These are phyloP conservation scores for Castanea sativa DNA, from an alignment of 306 rosid species.

Conservation along the genomic window DNA sequence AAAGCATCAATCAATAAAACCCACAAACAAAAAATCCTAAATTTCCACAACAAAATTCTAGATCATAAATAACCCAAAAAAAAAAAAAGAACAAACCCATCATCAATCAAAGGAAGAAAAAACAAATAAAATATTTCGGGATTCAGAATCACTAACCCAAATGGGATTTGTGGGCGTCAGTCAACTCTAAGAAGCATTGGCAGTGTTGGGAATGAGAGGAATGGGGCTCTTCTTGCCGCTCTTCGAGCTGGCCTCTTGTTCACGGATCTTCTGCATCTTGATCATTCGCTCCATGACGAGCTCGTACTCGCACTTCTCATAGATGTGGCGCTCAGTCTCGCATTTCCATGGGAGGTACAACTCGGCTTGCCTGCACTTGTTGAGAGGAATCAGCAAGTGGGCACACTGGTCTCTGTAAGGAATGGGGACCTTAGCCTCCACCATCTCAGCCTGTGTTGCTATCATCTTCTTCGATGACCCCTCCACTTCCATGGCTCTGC, in stretches of 20 bases:
- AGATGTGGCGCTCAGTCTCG: constrained; percentile 72
- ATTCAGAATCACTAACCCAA: constrained; percentile 14
- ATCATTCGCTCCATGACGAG: constrained; percentile 97
- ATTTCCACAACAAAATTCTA: constrained; percentile 13
- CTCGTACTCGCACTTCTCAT: constrained; percentile 92
- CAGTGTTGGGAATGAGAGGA: constrained; percentile 76
- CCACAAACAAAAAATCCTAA: background rate
- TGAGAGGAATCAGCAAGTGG: constrained; percentile 86
- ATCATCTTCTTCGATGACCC: constrained; percentile 98
- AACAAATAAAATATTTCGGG: background rate
- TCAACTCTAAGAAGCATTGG: constrained; percentile 41
- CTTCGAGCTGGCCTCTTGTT: constrained; percentile 40
- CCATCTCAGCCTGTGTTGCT: constrained; percentile 92
- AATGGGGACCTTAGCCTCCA: constrained; percentile 76
- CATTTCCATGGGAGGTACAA: constrained; percentile 95
- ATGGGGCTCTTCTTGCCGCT: constrained; percentile 35
- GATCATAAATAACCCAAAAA: background rate
- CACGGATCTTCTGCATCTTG: constrained; percentile 89
- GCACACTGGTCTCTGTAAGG: constrained; percentile 92
- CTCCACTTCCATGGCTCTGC: constrained; percentile 45
- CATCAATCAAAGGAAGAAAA: background rate
- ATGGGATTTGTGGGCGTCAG: background rate
- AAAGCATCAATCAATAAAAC: background rate
- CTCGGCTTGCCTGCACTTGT: constrained; percentile 87
- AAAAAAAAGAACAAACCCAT: background rate